Base-by-base conservation (phyloP, 2,329 filamentous ascomycete species). In the Stemphylium vesicarium region DNA sequence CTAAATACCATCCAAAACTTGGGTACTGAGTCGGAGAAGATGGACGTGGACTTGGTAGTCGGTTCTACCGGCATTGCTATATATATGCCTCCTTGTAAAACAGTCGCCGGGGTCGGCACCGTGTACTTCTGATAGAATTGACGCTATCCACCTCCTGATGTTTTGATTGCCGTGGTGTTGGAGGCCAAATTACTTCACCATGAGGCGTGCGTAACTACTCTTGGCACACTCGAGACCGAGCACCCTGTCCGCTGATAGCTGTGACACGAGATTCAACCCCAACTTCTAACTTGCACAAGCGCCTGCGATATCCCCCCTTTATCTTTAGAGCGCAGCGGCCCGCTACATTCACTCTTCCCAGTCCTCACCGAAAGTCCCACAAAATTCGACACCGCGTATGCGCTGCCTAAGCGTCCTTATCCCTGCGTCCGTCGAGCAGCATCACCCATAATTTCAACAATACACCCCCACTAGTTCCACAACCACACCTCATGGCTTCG, bases 401-500 rank as follows among this genome's bases (percentile, higher is more conserved):
- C 69, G 65, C 68, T 68, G 66, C 66, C 67, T 65, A 64, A 72
- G 66, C 64, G 64, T 57, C 60, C 55, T 54, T 62, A 65, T 66
- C 71, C 71, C 70, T 71, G 69, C 64, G 65, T 66, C 67, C 68
- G 50, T 60, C 62, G 61, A 66, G 59, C 63, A 73, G 68, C 68
- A 62, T 62, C 67, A 59, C 61, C 66, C 64, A 63, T 66, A 68
- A 69, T 66, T 67, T 60, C 66, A 63, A 66, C 62, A 60, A 68
- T 62, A 59, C 64, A 46, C 63, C 67, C 67, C 62, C 66, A 57
- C 65, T 57, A 56, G 57, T 57, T 64, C 56, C 59, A 67, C 70
- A 63, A 64, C 64, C 63, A 66, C 64, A 63, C 61, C 54, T 45
- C 49, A 88, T 88, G 86, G 83, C 84, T 78, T 81, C 84, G 82